Conservation (phyloP, 2,329 filamentous ascomycete species). For the Ophiostoma ips region DNA sequence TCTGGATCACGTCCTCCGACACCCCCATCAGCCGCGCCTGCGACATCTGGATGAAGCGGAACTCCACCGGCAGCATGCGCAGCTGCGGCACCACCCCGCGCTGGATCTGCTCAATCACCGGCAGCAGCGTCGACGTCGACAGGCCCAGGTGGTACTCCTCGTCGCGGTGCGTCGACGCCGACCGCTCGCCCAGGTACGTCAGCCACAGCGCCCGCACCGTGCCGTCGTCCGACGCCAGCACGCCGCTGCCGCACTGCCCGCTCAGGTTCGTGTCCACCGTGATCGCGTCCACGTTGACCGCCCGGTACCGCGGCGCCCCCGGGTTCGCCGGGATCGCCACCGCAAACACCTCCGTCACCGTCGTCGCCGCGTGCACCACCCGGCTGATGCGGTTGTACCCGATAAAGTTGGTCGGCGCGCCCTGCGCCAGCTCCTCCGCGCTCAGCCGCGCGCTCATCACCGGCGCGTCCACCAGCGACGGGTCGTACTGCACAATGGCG, state of each 20-base stretch:
- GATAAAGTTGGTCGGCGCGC: slow-evolving; percentile 87
- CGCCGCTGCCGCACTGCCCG: slow-evolving; percentile 84
- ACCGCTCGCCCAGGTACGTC: slow-evolving; percentile 87
- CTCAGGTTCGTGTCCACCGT: slow-evolving; percentile 90
- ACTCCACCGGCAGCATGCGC: slow-evolving; percentile 85
- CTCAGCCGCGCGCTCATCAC: slow-evolving; percentile 81
- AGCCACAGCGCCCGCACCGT: slow-evolving; percentile 93
- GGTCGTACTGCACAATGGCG: slow-evolving; percentile 88
- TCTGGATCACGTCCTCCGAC: slow-evolving; percentile 86
- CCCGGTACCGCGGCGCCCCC: slow-evolving; percentile 80
- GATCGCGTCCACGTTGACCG: slow-evolving; percentile 91
- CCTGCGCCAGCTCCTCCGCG: slow-evolving; percentile 72
- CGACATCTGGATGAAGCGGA: slow-evolving; percentile 89
- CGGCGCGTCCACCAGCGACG: slow-evolving; percentile 80
- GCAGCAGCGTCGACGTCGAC: slow-evolving; percentile 73
- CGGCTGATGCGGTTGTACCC: slow-evolving; percentile 96
- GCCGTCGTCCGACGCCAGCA: slow-evolving; percentile 77
- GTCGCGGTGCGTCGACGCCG: slow-evolving; percentile 64
- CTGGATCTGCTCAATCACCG: slow-evolving; percentile 78
- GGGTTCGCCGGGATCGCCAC: slow-evolving; percentile 92
- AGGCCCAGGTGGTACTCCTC: slow-evolving; percentile 94
- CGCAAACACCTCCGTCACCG: slow-evolving; percentile 92
- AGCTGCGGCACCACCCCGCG: slow-evolving; percentile 65
- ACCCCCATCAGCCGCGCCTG: slow-evolving; percentile 97
- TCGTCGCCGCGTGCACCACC: slow-evolving; percentile 85